A percentile compares a stretch with the other conserved stretches of the same genome.
Evolutionary conservation across 78 protist species (phyloP).

Genomic region (Dictyostelium intermedium): DNA sequence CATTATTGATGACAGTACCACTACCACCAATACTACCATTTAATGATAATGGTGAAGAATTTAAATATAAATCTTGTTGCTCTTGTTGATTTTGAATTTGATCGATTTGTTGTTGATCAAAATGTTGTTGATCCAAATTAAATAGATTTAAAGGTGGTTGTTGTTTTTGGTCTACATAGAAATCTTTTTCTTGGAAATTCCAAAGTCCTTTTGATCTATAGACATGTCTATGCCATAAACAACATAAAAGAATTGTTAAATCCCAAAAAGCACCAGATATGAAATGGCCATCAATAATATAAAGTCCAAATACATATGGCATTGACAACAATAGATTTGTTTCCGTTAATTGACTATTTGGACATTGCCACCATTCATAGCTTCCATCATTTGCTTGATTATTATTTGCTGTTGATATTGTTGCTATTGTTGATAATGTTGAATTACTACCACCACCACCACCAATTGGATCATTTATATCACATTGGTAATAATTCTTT

Average conservation of each 20-base stretch:
- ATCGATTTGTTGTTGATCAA: background rate
- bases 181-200: slow-evolving; percentile 46
- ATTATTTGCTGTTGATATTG: background rate
- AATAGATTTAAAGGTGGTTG: background rate
- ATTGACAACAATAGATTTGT: background rate
- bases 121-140: background rate
- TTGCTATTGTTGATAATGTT: background rate
- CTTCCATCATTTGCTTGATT: background rate
- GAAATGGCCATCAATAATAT: slow-evolving; percentile 36
- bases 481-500: slow-evolving; percentile 7
- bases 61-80: background rate
- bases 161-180: slow-evolving; percentile 9
- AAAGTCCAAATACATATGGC: slow-evolving; percentile 41
- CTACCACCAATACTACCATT: background rate
- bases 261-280: slow-evolving; percentile 70
- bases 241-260: slow-evolving; percentile 44
- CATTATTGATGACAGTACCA: background rate
- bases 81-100: background rate
- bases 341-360: background rate
- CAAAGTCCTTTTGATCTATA: slow-evolving; percentile 64
- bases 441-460: background rate
- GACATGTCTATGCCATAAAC: slow-evolving; percentile 76
- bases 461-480: too few relatives aligned
- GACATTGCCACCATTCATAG: background rate
- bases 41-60: background rate